A percentile compares a stretch with the other conserved stretches of the same genome.
Conservation (phyloP, 2,329 filamentous ascomycete species). For the Calonectria ilicicola region DNA sequence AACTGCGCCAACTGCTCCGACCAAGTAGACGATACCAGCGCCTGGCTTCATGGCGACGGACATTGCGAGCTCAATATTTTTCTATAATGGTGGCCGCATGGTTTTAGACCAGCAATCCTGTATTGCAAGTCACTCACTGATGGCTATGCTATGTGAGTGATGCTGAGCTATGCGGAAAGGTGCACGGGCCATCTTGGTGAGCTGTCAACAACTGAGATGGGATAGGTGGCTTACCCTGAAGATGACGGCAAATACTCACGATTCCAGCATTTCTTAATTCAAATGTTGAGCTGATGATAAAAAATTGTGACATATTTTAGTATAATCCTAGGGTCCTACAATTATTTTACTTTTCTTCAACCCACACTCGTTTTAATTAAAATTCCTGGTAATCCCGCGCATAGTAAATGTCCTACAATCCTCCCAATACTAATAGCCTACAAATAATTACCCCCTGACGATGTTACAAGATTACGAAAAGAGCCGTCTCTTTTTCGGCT, state of each 20-base stretch:
- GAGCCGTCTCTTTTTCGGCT: constrained; percentile 35
- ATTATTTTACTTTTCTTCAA: too few relatives aligned
- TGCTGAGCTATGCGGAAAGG: background rate
- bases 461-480: constrained; percentile 1
- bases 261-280: background rate
- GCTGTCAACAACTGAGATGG: background rate
- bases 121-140: background rate
- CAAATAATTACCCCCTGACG: too few relatives aligned
- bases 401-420: too few relatives aligned
- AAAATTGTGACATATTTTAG: too few relatives aligned
- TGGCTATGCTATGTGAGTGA: background rate
- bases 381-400: too few relatives aligned
- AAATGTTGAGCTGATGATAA: too few relatives aligned
- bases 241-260: background rate
- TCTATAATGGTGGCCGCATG: background rate
- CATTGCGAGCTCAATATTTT: background rate
- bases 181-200: background rate
- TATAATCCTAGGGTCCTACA: too few relatives aligned
- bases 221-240: background rate
- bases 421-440: too few relatives aligned
- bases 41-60: constrained; percentile 11
- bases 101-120: background rate
- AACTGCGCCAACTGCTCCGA: background rate
- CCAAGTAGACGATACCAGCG: constrained; percentile 15
- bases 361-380: too few relatives aligned